Evolutionary conservation across 768 basidiomycete genomes (phyloP), one percentile per base, ranked within the genome.

Genomic region (Rubroboletus satanas): DNA sequence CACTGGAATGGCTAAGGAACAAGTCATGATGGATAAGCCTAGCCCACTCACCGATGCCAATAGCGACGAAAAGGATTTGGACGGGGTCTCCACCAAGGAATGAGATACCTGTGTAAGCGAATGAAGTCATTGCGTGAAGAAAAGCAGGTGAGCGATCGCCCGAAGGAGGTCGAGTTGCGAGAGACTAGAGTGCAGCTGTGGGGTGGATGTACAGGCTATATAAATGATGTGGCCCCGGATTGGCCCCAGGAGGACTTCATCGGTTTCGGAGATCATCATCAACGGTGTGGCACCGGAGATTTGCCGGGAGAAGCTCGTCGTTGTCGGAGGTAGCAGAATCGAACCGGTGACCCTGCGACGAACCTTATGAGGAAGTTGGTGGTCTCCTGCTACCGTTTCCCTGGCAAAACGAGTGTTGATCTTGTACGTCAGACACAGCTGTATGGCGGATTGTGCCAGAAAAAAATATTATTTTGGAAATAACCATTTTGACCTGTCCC

Each of bases 21-120:
- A 1, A 2, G 23, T 5, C n/a, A 14, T 37, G 23, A 1, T 10
- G 15, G 17, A 39, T 11, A 14, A 12, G 11, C 3, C 7, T 4
- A 14, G 7, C 7, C 8, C 38, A 17, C 58, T 43, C 49, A 60
- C 59, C 17, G 10, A 60, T 51, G 18, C 18, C 39, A 32, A 55
- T 5, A 14, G 23, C 42, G 21, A 35, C 18, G 11, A 10, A 4
- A 9, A 36, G 23, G 17, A 37, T 14, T 9, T 36, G 3, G 33
- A 47, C 2, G 7, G 28, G 15, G n/a, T 33, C 5, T 14, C 39
- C 58, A 14, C 32, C 36, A 28, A 56, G 15, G 47, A 45, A 50
- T 5, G 35, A 21, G 38, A 52, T 49, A 2, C 18, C 45, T 17
- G 5, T 4, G n/a, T 44, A 51, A 31, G 26, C 5, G 7, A 55